Evolutionary conservation across 2,329 filamentous ascomycete genomes (phyloP), one percentile per base, ranked within the genome.

Genomic region (Beauveria medogensis): DNA sequence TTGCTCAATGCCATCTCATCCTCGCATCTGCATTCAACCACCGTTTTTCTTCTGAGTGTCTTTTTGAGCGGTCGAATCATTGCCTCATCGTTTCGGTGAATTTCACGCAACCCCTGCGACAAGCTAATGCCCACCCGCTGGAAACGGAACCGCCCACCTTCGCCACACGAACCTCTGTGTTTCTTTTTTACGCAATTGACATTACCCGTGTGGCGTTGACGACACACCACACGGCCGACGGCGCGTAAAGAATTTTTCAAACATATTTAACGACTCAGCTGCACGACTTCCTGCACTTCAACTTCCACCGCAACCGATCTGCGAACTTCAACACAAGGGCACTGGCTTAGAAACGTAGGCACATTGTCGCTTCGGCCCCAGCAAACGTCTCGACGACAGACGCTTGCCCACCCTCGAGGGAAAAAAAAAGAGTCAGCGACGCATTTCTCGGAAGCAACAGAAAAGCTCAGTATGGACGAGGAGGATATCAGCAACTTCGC

Each of bases 401-500:
- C 44, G 18, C 41, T 18, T 30, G 28, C 28, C 28, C 43, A 57
- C 30, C 30, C 28, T 26, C 55, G 8, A 37, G 14, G 5, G 12
- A 2, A 37, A 37, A 16, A 16, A 14, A 16, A 5, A 37, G 12
- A 37, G 12, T 6, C 34, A 37, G 34, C 34, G 34, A 37, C 34
- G 34, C 34, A 37, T 37, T 37, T 37, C 0, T 16, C 34, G 34
- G 34, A 37, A 37, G 12, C 34, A 37, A 5, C 16, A 37, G 22
- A n/a, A 20, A 20, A 12, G 14, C 9, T 53, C 41, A 47, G 20
- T 14, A 61, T 61, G 60, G 54, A 57, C 53, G 88, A 89, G 67
- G 86, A 88, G 66, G 83, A 87, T 61, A 83, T 97, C 67, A 83
- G 84, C 65, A 85, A 86, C 69, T 97, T 99, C 73, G 85, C 86